Evolutionary conservation across 1,139 yeast species (phyloP).

Genomic region (Geotrichum europaeum): DNA sequence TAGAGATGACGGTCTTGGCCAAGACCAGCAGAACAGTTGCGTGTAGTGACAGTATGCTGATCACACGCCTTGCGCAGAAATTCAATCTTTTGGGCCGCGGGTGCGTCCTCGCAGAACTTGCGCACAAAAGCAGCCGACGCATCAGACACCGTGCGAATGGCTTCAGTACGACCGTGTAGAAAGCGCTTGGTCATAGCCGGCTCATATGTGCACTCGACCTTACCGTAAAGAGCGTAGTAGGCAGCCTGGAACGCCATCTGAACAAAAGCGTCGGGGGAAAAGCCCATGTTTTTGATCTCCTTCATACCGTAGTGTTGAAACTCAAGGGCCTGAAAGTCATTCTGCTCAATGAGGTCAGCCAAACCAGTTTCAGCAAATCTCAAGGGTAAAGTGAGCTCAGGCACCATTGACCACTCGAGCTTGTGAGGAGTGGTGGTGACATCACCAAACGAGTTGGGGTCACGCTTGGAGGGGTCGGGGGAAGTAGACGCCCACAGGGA

Average conservation of each 20-base stretch:
- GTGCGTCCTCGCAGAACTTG: slow-evolving; percentile 69
- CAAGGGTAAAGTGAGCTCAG: slow-evolving; percentile 69
- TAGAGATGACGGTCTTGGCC: slow-evolving; percentile 90
- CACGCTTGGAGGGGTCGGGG: slow-evolving; percentile 43
- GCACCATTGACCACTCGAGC: slow-evolving; percentile 80
- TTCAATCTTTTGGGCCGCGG: slow-evolving; percentile 56
- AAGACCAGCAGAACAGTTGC: slow-evolving; percentile 62
- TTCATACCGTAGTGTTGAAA: slow-evolving; percentile 72
- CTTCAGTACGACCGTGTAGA: slow-evolving; percentile 89
- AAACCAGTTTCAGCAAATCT: slow-evolving; percentile 88
- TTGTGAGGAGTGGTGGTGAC: slow-evolving; percentile 62
- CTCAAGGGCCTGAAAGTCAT: slow-evolving; percentile 78
- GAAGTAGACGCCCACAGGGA: slow-evolving; percentile 58
- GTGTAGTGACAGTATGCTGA: slow-evolving; percentile 63
- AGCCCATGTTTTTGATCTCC: slow-evolving; percentile 75
- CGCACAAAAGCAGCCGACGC: slow-evolving; percentile 80
- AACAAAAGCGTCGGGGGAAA: slow-evolving; percentile 89
- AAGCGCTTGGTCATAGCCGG: slow-evolving; percentile 92
- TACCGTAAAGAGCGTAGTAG: slow-evolving; percentile 85
- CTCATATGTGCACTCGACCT: slow-evolving; percentile 89
- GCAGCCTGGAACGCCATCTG: slow-evolving; percentile 95
- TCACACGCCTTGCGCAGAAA: slow-evolving; percentile 62
- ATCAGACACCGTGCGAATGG: slow-evolving; percentile 74
- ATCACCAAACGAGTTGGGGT: slow-evolving; percentile 40
- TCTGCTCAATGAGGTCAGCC: slow-evolving; percentile 81